Evolutionary conservation across 2,329 filamentous ascomycete genomes (phyloP).

Genomic region (Phialemonium atrogriseum): DNA sequence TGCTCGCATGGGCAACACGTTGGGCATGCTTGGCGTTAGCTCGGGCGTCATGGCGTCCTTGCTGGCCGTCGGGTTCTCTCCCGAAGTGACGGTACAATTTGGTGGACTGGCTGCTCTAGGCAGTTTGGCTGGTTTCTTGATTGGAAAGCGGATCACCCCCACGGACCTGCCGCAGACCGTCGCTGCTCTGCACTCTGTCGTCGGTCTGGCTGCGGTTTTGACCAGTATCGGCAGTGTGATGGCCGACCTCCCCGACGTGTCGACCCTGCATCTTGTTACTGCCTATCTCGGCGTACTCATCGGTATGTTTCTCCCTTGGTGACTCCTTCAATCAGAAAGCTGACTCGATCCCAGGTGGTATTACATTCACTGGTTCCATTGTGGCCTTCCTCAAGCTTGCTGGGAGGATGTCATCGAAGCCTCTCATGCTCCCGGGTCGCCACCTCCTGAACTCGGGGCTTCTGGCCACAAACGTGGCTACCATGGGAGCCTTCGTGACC

Average conservation of each 20-base stretch:
- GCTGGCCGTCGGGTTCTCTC: conserved; percentile 69
- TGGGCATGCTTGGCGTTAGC: conserved; percentile 78
- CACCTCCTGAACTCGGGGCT: conserved; percentile 69
- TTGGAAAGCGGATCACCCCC: conserved; percentile 79
- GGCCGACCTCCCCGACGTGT: conserved; percentile 59
- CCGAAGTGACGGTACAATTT: conserved; percentile 73
- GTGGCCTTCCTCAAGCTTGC: conserved; percentile 85
- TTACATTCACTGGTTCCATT: conserved; percentile 86
- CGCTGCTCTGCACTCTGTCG: conserved; percentile 80
- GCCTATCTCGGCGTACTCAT: conserved; percentile 83
- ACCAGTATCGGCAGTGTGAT: conserved; percentile 85
- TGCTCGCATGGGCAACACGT: conserved; percentile 74
- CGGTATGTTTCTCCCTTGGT: conserved; percentile 32
- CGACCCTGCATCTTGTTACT: conserved; percentile 75
- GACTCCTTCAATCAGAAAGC: conserved; percentile 1
- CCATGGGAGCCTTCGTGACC: conserved; percentile 75
- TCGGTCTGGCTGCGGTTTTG: conserved; percentile 79
- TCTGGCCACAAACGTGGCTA: conserved; percentile 67
- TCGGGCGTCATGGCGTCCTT: conserved; percentile 78
- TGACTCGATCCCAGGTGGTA: too few species aligned
- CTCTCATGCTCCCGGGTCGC: conserved; percentile 62
- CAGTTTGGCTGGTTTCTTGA: conserved; percentile 57
- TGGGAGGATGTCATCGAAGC: conserved; percentile 72
- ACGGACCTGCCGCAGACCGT: conserved; percentile 86
- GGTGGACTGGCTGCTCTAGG: conserved; percentile 67